Evolutionary conservation across 176 grass and related monocot species (phyloP), one percentile per base, ranked within the genome.

Genomic region (Aegilops speltoides): DNA sequence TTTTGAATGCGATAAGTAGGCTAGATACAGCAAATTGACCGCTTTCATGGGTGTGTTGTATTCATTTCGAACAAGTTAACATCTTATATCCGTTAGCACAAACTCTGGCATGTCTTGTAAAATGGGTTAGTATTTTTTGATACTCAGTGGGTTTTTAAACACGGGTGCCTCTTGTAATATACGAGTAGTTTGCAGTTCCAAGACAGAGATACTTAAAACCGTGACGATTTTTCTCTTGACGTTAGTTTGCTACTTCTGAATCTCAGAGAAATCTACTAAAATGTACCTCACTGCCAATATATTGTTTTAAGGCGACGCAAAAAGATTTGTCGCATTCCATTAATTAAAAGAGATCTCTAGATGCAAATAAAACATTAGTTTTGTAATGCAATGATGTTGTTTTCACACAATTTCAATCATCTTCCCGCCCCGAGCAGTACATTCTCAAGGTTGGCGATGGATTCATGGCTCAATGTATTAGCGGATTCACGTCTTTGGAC

Each of bases 361-460:
- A 54, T 54, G 50, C 50, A 19, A 54, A 32, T 68, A 31, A 16
- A 19, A 36, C 22, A 7, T 19, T 19, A 68, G 28, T 19, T 54
- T 6, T 16, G 50, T 54, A 54, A 54, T 54, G 7, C 50, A 54
- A 54, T 54, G 6, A 54, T 19, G 50, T 54, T 24, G 36, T 74
- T 40, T 70, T 48, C 15, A 71, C 32, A 10, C 48, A 69, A 34
- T 78, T 80, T 16, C 1, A 19, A 34, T 11, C 17, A 1, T 37
- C 20, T 73, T 73, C 82, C 25, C 40, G 4, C 65, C 26, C 24
- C n/a, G 83, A 79, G 82, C 79, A 92, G 90, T 95, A 95, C 63
- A 86, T 95, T 63, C 87, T 95, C 41, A 92, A 90, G 83, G 32
- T 92, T 80, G 85, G 93, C 9, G 79, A 92, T 15, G 93, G 93